Base-by-base conservation (phyloP, 129 eudicot species). In the Arctium minus region DNA sequence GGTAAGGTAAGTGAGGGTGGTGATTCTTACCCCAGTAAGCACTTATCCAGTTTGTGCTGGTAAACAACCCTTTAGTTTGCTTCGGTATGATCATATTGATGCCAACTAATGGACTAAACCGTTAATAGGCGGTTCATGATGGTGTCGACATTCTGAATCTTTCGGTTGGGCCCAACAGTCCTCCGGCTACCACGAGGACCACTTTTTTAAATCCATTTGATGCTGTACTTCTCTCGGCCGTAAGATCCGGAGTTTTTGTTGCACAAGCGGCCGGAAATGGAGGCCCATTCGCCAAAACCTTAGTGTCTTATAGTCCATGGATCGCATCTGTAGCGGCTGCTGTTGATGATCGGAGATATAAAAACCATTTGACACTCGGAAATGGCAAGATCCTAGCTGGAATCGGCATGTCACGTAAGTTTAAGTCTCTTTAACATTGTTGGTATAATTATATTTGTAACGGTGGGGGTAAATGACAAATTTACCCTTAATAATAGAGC, bases 191-290 rank as follows among this genome's bases (percentile, higher is more conserved):
- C 81, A 96, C 99, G 62, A 90, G 90, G 87, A 93, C 94, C 36
- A 93, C 99, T 27, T 96, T 91, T 80, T 82, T 96, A 83, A 96
- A 96, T 83, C 98, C 98, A 39, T 96, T 96, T 42, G 98, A 93
- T 83, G 98, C 97, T 37, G 91, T 89, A 73, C 99, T 96, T 82
- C 95, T 96, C 64, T 82, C 95, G 12, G 99, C 99, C 3, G 97
- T 91, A 65, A 93, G 92, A 87, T 92, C 99, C 17, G 98, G 99
- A 74, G 97, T 96, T 8, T 96, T 96, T 89, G 98, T 96, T 70
- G 98, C 89, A 76, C 99, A 95, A 84, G 99, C 99, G 33, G 97
- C 97, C 8, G 99, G 99, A 82, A 95, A 95, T 75, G 99, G 99
- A 81, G 99, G 99, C 40, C 99, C 99, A 38, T 95, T 87, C 75